phyloP scores from a whole-genome alignment of 371 early-diverging fungal genomes.

The Capillidium heterosporum region DNA sequence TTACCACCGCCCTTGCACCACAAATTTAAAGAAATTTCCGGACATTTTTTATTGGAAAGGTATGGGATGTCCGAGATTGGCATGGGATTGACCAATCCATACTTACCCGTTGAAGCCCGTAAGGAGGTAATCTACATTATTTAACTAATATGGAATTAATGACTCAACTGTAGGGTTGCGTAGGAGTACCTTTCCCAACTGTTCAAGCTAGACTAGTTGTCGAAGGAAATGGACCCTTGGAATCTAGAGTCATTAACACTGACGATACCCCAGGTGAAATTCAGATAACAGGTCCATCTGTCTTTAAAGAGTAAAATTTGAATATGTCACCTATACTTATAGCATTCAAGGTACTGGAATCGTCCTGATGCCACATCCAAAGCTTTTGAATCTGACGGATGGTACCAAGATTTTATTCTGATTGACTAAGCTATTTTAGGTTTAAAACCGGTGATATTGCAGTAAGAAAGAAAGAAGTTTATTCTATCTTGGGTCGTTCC shows the following conservation, averaged over 20 bases:
- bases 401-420: constrained; percentile 16
- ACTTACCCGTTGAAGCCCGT: constrained; percentile 20
- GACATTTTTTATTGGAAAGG: constrained; percentile 57
- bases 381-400: constrained; percentile 47
- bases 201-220: constrained; percentile 41
- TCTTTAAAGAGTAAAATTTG: constrained; percentile 34
- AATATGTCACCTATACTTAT: background rate
- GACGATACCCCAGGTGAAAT: constrained; percentile 42
- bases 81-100: constrained; percentile 62
- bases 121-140: constrained; percentile 15
- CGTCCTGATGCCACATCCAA: constrained; percentile 50
- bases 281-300: constrained; percentile 39
- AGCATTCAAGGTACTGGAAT: constrained; percentile 33
- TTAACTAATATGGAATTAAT: background rate
- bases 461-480: constrained; percentile 27
- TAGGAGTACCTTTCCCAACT: constrained; percentile 60
- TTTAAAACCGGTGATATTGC: constrained; percentile 71
- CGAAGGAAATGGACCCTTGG: constrained; percentile 15
- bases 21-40: constrained; percentile 44
- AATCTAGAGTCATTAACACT: constrained; percentile 16
- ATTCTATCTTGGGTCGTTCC: constrained; percentile 54
- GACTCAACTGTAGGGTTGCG: constrained; percentile 26
- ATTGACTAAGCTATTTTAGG: constrained; percentile 12
- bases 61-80: constrained; percentile 85
- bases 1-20: constrained; percentile 43